Conservation (phyloP, 805 yeast species). For the Hemisphaericaspora nanyangensis region DNA sequence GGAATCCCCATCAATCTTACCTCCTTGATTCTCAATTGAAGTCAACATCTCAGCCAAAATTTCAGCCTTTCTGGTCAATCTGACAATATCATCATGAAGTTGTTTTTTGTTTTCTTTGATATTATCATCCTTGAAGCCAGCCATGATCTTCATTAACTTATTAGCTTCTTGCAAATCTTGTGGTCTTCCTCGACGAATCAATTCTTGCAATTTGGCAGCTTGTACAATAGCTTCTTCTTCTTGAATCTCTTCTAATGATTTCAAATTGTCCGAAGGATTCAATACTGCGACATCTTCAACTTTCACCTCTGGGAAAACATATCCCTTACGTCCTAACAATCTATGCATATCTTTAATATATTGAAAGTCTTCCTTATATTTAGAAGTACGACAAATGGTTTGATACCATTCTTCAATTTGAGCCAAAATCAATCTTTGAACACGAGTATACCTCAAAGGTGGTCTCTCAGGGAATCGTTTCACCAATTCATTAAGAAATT, state of each 20-base stretch:
- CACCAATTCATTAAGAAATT: constrained; percentile 89
- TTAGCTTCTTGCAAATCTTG: constrained; percentile 95
- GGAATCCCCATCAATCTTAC: constrained; percentile 31
- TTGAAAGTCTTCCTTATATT: constrained; percentile 88
- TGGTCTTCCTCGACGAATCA: constrained; percentile 93
- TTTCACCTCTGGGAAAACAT: constrained; percentile 86
- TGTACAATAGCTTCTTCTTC: constrained; percentile 91
- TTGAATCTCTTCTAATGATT: constrained; percentile 85
- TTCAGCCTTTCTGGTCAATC: constrained; percentile 80
- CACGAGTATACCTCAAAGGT: constrained; percentile 75
- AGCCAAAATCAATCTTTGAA: constrained; percentile 80
- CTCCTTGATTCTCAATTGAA: constrained; percentile 39
- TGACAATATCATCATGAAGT: constrained; percentile 78
- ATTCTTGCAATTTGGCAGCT: constrained; percentile 91
- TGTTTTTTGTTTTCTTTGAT: constrained; percentile 70
- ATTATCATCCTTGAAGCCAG: constrained; percentile 90
- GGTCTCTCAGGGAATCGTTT: constrained; percentile 94
- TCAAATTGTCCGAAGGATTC: constrained; percentile 82
- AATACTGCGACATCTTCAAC: constrained; percentile 90
- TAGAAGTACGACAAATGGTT: constrained; percentile 84
- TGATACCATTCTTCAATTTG: constrained; percentile 97
- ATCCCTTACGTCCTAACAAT: constrained; percentile 83
- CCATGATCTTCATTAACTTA: constrained; percentile 95
- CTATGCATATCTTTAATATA: constrained; percentile 96
- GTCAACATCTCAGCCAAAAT: constrained; percentile 82